These are phyloP conservation scores for Fusarium cicatricum DNA, from an alignment of 2,329 filamentous ascomycete genomes.

Conservation along the genomic window DNA sequence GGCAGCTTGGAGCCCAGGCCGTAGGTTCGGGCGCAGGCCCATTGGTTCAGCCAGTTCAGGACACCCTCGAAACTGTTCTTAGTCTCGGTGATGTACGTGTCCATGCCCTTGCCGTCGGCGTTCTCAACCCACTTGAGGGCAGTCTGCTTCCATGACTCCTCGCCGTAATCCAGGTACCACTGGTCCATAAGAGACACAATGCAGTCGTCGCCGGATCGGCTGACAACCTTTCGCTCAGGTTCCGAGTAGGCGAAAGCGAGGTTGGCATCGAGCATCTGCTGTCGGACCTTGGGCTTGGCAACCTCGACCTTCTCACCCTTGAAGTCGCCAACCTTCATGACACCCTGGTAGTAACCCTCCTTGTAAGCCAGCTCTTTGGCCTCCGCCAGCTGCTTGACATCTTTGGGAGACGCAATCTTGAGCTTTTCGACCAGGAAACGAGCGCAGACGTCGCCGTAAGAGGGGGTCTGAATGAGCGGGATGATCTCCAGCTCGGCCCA, in stretches of 20 bases:
- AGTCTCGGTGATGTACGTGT: constrained; percentile 82
- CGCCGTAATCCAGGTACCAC: constrained; percentile 98
- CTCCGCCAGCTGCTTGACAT: constrained; percentile 85
- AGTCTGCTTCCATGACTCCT: constrained; percentile 82
- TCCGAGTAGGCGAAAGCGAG: constrained; percentile 93
- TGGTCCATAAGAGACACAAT: constrained; percentile 94
- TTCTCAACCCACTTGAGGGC: constrained; percentile 78
- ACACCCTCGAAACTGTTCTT: constrained; percentile 85
- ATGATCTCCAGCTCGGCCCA: constrained; percentile 93
- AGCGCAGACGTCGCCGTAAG: constrained; percentile 85
- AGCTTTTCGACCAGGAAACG: constrained; percentile 86
- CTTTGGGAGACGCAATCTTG: constrained; percentile 97
- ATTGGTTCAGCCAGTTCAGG: constrained; percentile 91
- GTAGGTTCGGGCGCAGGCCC: constrained; percentile 92
- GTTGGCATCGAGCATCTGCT: constrained; percentile 77
- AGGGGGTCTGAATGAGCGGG: constrained; percentile 88
- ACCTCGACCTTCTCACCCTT: constrained; percentile 86
- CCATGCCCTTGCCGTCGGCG: constrained; percentile 71
- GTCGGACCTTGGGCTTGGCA: constrained; percentile 85
- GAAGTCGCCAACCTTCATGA: constrained; percentile 87
- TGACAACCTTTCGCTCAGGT: constrained; percentile 88
- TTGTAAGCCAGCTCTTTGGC: constrained; percentile 98
- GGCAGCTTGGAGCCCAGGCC: constrained; percentile 94
- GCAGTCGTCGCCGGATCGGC: constrained; percentile 89
- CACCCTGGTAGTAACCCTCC: constrained; percentile 96